Evolutionary conservation across 192 early-diverging fungal genomes (phyloP).

Genomic region (Oehlia diaphana): DNA sequence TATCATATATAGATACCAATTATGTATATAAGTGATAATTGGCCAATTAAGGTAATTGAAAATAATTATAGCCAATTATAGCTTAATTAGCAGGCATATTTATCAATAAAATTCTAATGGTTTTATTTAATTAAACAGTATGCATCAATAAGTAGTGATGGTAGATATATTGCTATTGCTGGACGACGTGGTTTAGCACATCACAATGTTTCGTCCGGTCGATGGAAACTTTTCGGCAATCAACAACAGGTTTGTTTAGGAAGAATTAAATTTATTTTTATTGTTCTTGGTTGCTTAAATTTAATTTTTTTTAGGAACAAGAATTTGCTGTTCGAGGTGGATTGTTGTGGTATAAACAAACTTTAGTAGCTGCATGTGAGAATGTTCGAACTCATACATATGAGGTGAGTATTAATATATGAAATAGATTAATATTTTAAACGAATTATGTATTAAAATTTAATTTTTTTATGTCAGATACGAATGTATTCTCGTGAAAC

Average conservation of each 20-base stretch:
- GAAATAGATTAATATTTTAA: not conserved
- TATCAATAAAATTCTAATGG: not conserved
- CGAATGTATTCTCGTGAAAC: conserved; percentile 70
- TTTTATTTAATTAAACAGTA: conserved; percentile 41
- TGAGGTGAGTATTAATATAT: conserved; percentile 30
- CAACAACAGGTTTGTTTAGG: conserved; percentile 53
- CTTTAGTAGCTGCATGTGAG: conserved; percentile 69
- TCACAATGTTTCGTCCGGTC: conserved; percentile 65
- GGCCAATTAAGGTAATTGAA: conserved; percentile 71
- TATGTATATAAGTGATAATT: conserved; percentile 76
- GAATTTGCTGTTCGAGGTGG: conserved; percentile 69
- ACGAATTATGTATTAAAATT: not conserved
- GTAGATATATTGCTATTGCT: conserved; percentile 79
- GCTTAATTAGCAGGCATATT: not conserved
- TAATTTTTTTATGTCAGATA: conserved; percentile 48
- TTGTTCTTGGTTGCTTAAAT: not conserved
- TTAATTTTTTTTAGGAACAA: conserved; percentile 49
- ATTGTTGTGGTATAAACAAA: conserved; percentile 69
- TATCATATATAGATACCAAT: conserved; percentile 54
- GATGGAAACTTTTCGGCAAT: conserved; percentile 93
- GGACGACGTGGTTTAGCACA: conserved; percentile 82
- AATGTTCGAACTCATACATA: conserved; percentile 41
- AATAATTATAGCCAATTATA: not conserved
- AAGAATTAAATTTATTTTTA: not conserved
- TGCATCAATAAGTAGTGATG: conserved; percentile 66